These are phyloP conservation scores for Penicillium freii DNA, from an alignment of 2,329 filamentous ascomycete genomes.

Conservation along the genomic window DNA sequence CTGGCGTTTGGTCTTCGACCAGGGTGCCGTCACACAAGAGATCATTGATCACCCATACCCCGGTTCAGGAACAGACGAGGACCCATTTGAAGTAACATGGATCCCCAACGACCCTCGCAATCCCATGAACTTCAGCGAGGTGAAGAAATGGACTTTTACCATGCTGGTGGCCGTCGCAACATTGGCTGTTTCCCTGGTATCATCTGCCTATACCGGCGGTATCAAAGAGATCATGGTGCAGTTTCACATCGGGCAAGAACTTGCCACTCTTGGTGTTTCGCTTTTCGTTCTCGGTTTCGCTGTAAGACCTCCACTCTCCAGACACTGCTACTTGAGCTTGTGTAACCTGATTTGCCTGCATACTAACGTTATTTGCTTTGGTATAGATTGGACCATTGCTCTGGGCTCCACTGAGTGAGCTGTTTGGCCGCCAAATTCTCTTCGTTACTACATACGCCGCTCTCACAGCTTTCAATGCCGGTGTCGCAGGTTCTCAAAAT, in stretches of 20 bases:
- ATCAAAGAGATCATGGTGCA: slow-evolving; percentile 49
- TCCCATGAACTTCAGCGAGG: slow-evolving; percentile 57
- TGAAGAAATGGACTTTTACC: slow-evolving; percentile 66
- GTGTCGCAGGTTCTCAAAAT: slow-evolving; percentile 54
- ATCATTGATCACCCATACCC: slow-evolving; percentile 57
- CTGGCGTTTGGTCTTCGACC: slow-evolving; percentile 57
- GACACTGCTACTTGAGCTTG: neutral
- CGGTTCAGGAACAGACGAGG: slow-evolving; percentile 63
- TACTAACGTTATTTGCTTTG: slow-evolving; percentile 16
- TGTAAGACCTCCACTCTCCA: slow-evolving; percentile 4
- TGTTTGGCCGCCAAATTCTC: slow-evolving; percentile 61
- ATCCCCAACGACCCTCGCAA: slow-evolving; percentile 66
- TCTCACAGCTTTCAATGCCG: slow-evolving; percentile 61
- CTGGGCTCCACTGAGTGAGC: slow-evolving; percentile 65
- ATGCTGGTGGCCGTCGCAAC: slow-evolving; percentile 64
- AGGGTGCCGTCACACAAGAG: slow-evolving; percentile 56
- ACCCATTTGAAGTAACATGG: slow-evolving; percentile 68
- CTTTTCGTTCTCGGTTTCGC: slow-evolving; percentile 63
- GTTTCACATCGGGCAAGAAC: slow-evolving; percentile 53
- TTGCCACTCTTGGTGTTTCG: slow-evolving; percentile 62
- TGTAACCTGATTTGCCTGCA: neutral
- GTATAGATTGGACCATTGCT: slow-evolving; percentile 57
- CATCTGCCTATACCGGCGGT: slow-evolving; percentile 52
- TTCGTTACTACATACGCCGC: slow-evolving; percentile 52
- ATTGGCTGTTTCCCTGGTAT: slow-evolving; percentile 67